These are phyloP conservation scores for Zymoseptoria crescenta DNA, from an alignment of 2,329 filamentous ascomycete species.

Conservation along the genomic window DNA sequence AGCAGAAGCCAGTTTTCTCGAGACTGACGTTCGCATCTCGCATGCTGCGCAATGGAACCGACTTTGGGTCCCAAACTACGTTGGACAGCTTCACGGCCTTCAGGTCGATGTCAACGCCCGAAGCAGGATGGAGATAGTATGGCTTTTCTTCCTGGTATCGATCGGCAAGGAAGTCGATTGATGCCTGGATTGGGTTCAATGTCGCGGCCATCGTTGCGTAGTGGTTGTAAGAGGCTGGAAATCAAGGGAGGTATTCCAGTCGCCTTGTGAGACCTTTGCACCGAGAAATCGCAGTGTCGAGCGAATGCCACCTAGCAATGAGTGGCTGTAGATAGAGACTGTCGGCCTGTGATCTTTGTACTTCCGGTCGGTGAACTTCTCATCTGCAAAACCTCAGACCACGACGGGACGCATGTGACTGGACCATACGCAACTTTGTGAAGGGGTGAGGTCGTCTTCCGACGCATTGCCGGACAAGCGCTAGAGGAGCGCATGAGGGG, in stretches of 20 bases:
- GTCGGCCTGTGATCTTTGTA: neutral
- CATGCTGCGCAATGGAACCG: neutral
- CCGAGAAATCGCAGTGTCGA: too few species aligned
- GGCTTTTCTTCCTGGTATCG: neutral
- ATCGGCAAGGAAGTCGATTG: constrained; percentile 1
- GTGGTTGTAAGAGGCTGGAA: neutral
- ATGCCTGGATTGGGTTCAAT: neutral
- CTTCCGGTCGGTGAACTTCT: too few species aligned
- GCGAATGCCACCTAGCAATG: too few species aligned
- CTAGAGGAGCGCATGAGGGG: neutral
- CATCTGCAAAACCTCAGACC: too few species aligned
- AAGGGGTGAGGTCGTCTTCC: neutral
- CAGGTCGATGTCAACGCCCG: neutral
- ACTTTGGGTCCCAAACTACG: neutral
- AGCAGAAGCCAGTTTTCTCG: neutral
- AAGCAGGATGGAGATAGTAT: constrained; percentile 1
- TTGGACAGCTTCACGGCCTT: neutral
- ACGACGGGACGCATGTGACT: neutral
- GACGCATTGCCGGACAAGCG: neutral
- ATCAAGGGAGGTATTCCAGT: neutral
- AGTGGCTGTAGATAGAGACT: neutral
- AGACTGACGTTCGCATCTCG: neutral
- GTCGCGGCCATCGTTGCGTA: neutral
- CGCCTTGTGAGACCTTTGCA: too few species aligned
- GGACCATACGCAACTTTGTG: neutral